Conservation (phyloP, 108 stramenopile species). For the Discostella pseudostelligera region DNA sequence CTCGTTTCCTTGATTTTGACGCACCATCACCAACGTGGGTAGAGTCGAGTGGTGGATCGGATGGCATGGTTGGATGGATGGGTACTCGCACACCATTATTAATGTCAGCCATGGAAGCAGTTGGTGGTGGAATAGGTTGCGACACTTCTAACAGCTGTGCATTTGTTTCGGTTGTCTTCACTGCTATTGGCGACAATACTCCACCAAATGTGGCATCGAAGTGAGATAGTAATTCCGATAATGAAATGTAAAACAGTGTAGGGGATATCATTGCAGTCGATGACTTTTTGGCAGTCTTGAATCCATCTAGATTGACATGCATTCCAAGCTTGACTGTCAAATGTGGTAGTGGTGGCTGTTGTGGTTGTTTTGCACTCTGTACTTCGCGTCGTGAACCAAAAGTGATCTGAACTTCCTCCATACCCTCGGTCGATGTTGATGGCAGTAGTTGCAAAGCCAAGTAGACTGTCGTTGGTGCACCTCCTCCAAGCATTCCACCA, state of each 20-base stretch:
- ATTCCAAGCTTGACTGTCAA: slow-evolving; percentile 51
- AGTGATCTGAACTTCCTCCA: slow-evolving; percentile 14
- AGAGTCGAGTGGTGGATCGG: slow-evolving; percentile 35
- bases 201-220: slow-evolving; percentile 52
- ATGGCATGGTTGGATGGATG: slow-evolving; percentile 3
- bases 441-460: slow-evolving; percentile 7
- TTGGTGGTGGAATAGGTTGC: neutral
- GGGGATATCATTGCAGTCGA: slow-evolving; percentile 35
- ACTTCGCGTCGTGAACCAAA: slow-evolving; percentile 27
- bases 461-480: slow-evolving; percentile 27
- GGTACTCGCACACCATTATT: neutral
- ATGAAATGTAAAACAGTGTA: slow-evolving; percentile 64
- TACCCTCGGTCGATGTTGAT: neutral
- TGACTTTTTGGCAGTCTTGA: slow-evolving; percentile 43
- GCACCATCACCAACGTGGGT: slow-evolving; percentile 12
- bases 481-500: neutral
- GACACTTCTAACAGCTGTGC: too few relatives aligned
- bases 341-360: slow-evolving; percentile 3
- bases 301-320: slow-evolving; percentile 72
- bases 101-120: neutral
- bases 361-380: neutral
- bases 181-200: neutral
- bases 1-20: slow-evolving; percentile 11
- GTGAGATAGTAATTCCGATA: slow-evolving; percentile 48
- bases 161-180: neutral